Evolutionary conservation across 1,284 basidiomycete genomes (phyloP), one percentile per base, ranked within the genome.

Genomic region (Meripilus lineatus): DNA sequence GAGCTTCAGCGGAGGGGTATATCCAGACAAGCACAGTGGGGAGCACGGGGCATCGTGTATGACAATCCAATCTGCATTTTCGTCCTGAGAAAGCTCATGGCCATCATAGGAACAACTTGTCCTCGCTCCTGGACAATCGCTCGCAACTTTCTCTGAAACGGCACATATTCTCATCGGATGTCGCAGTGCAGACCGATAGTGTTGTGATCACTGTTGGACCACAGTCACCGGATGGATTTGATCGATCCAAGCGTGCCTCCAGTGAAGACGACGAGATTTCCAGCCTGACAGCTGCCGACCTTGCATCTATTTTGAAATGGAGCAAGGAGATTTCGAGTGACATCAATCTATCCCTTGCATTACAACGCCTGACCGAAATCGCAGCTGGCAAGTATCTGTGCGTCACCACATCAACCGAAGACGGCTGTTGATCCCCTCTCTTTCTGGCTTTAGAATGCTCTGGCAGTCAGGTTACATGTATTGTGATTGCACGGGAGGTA

Each of bases 301-400:
- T 82, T 17, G 76, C 75, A 32, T 76, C 77, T 0, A 82, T 83
- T 39, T 65, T 83, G 30, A 80, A 77, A 50, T 84, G 80, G 77
- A 83, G 79, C 54, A 79, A 81, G 56, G 80, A 83, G 46, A 84
- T 86, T 17, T 82, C 81, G 0, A 76, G 79, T 32, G 81, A 84
- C 57, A 83, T 84, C 37, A 82, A 83, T 52, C 58, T 86, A n/a
- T 55, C 47, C 14, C 51, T 53, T 75, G 82, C 82, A 6, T 63
- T 84, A 17, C 79, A 81, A 53, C 66, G 80, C 33, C 58, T 86
- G 38, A 84, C 82, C 2, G 82, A 84, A 58, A 84, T 84, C 47
- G 77, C 79, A 1, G 76, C 79, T 13, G 79, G 80, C 79, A 56
- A 35, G 60, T 54, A 5, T 15, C 14, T 35, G 18, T 15, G 6